phyloP scores from a whole-genome alignment of 331 rosid species.

The Malus hybrid region DNA sequence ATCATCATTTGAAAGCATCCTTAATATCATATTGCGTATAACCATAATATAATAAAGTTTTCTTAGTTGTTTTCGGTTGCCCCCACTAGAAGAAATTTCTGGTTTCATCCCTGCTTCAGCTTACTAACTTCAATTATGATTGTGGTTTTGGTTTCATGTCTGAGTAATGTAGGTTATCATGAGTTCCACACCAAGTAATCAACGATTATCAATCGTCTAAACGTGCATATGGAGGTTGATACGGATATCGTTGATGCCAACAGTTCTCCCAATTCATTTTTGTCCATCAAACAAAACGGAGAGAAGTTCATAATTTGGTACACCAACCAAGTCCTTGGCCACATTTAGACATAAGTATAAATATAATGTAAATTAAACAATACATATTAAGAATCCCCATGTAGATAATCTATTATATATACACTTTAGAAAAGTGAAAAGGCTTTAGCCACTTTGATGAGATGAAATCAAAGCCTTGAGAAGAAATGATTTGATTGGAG shows the following conservation, averaged over 20 bases:
- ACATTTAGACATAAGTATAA: background rate
- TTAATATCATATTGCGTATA: no score
- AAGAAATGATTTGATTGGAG: constrained; percentile 36
- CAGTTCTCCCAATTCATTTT: background rate
- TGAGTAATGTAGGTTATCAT: background rate
- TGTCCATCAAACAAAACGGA: background rate
- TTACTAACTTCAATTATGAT: background rate
- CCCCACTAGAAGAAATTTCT: no score
- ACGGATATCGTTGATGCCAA: background rate
- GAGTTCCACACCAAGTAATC: background rate
- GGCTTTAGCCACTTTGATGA: background rate
- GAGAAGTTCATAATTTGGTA: background rate
- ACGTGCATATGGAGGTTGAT: background rate
- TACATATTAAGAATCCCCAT: background rate
- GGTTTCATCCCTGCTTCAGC: background rate
- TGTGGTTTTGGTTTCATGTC: background rate
- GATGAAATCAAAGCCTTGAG: constrained; percentile 34
- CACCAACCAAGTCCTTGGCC: background rate
- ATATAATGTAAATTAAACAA: background rate
- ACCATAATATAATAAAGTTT: no score
- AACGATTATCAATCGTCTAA: background rate
- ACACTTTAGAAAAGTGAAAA: background rate
- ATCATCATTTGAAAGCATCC: background rate
- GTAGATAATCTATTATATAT: background rate
- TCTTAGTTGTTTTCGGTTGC: no score